These are phyloP conservation scores for Biscogniauxia marginata DNA, from an alignment of 2,329 filamentous ascomycete genomes.

Conservation along the genomic window DNA sequence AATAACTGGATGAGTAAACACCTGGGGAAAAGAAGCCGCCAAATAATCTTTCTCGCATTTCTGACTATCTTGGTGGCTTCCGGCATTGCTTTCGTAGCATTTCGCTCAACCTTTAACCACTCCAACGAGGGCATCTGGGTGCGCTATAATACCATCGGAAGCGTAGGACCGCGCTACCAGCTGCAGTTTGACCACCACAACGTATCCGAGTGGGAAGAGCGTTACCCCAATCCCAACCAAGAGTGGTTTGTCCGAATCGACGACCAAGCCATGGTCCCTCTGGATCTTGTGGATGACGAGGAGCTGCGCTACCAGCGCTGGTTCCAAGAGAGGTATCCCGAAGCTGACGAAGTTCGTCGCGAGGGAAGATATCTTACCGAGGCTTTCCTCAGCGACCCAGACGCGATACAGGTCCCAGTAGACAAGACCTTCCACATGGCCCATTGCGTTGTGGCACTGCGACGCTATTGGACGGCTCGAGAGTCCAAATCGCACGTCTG, in stretches of 20 bases:
- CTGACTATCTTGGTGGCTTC: too few relatives aligned
- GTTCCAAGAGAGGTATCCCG: slow-evolving; percentile 5
- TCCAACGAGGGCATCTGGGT: too few relatives aligned
- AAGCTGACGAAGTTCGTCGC: not conserved
- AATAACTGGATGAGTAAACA: too few relatives aligned
- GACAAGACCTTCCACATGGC: slow-evolving; percentile 6
- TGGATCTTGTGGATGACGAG: slow-evolving; percentile 1
- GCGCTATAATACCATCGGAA: slow-evolving; percentile 1
- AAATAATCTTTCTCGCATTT: too few relatives aligned
- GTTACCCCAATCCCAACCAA: slow-evolving; percentile 1
- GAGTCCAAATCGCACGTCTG: slow-evolving; percentile 6
- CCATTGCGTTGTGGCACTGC: slow-evolving; percentile 6
- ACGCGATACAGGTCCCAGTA: not conserved
- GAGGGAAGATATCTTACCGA: not conserved
- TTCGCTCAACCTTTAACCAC: too few relatives aligned
- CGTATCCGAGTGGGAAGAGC: slow-evolving; percentile 2
- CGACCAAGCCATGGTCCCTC: slow-evolving; percentile 8
- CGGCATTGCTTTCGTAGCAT: too few relatives aligned
- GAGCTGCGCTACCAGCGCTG: slow-evolving; percentile 3
- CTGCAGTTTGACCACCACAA: slow-evolving; percentile 5
- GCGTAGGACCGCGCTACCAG: slow-evolving; percentile 1
- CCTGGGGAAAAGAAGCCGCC: too few relatives aligned
- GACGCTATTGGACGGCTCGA: slow-evolving; percentile 5
- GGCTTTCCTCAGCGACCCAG: not conserved
- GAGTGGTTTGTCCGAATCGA: slow-evolving; percentile 8